Conservation (phyloP, 1,139 yeast species). For the Zygotorulaspora mrakii region DNA sequence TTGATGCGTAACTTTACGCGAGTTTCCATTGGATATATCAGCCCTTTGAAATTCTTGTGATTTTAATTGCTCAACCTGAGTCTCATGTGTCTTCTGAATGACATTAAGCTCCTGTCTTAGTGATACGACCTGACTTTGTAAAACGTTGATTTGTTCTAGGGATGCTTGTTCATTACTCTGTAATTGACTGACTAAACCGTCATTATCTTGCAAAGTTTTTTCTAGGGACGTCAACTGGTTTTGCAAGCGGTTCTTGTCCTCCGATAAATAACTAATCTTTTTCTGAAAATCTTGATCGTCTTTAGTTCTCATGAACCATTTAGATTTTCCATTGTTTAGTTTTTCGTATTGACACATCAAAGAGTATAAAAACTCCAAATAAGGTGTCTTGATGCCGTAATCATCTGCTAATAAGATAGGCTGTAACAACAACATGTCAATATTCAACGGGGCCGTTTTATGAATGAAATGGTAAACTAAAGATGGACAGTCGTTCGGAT, state of each 20-base stretch:
- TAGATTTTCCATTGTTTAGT: constrained; percentile 45
- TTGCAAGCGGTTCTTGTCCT: constrained; percentile 11
- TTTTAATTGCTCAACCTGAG: constrained; percentile 18
- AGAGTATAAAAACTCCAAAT: constrained; percentile 81
- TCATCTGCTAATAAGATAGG: constrained; percentile 88
- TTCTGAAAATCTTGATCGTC: constrained; percentile 32
- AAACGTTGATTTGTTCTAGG: constrained; percentile 11
- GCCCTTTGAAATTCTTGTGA: constrained; percentile 9
- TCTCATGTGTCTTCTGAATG: constrained; percentile 18
- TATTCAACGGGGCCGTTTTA: constrained; percentile 41
- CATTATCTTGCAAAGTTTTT: constrained; percentile 8
- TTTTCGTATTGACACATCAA: constrained; percentile 64
- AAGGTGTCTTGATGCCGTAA: constrained; percentile 79
- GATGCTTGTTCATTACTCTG: constrained; percentile 23
- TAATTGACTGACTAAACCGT: constrained; percentile 14
- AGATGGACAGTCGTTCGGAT: constrained; percentile 25
- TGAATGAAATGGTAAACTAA: constrained; percentile 31
- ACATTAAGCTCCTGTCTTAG: constrained; percentile 27
- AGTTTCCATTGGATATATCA: constrained; percentile 5
- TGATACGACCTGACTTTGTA: constrained; percentile 16
- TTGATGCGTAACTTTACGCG: background rate
- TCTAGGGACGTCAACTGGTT: constrained; percentile 5
- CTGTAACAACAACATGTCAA: constrained; percentile 73
- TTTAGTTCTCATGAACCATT: constrained; percentile 40
- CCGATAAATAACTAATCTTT: constrained; percentile 23